Base-by-base conservation (phyloP, 116 monocot species). In the Dioscorea cayenensis region DNA sequence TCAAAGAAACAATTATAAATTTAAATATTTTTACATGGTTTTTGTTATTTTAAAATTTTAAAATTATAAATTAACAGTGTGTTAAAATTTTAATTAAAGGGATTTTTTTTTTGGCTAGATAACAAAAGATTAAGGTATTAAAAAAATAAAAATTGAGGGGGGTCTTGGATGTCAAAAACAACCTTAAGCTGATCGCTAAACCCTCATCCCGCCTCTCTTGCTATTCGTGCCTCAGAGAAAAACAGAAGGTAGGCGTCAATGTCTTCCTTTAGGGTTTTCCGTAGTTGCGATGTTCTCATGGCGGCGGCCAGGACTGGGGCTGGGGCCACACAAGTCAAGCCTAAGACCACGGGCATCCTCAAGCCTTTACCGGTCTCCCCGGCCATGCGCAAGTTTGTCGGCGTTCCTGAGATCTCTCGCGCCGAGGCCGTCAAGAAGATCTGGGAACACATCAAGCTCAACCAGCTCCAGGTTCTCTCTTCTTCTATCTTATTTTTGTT, bases 381-480 rank as follows among this genome's bases (percentile, higher is more conserved):
- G 25, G 83, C 82, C 51, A 65, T 95, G 81, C 49, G 69, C 62
- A 81, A 81, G 71, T 95, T 95, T 75, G 63, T 91, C 28, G 95
- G 95, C 51, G 84, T 73, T 21, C 65, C 77, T 4, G 91, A 95
- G 85, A 72, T 89, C 66, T 89, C 91, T 36, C 85, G 95, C 48
- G 0, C 79, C 52, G 68, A 70, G 43, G 86, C 81, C 52, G 60
- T 91, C 36, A 91, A 95, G 83, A 89, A 81, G 80, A 77, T 95
- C 55, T 95, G 95, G 95, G 91, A 91, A 0, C 78, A 95, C 79
- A 73, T 95, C 86, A 95, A 95, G 81, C 70, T 80, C 19, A 68
- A 90, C 68, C 28, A 80, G 19, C 94, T 94, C 29, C 94, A 94
- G 94, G 94, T 93, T 22, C 36, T 7, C 5, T 66, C 14, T 10